Base-by-base conservation (phyloP, 345 rosid genomes). In the Pistacia integerrima region DNA sequence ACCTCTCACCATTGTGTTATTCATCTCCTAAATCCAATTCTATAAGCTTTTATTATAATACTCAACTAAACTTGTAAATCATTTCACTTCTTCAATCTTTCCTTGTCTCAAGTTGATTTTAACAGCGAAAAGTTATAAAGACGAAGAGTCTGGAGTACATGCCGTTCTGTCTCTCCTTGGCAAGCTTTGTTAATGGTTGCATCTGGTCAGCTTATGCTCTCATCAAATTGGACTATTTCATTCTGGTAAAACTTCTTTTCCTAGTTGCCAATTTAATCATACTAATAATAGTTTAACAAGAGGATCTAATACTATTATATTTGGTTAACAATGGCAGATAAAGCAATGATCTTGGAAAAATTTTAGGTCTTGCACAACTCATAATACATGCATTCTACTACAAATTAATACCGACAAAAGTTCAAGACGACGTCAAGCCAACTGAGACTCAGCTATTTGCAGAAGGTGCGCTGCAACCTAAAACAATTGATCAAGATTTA, bases 361-460 rank as follows among this genome's bases (percentile, higher is more conserved):
- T 87, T 0, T n/a, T 57, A 6, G 86, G 86, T 8, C n/a, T 35
- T 2, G 11, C 36, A 3, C 88, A 82, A 48, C 82, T 85, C 38
- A 36, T 82, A 17, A 64, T 82, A 13, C 85, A 84, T 41, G 83
- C 48, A 5, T 25, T 25, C 30, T 84, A 85, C 81, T 77, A 36
- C 49, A 78, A 17, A 6, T 25, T 69, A 11, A 76, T 81, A 0
- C 82, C 83, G 0, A 35, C 64, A 1, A 28, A 71, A 7, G 75
- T 49, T 7, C 76, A 36, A 1, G 67, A 55, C 2, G 73, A 1
- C 25, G 25, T 25, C 5, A 88, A 85, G 84, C 73, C 76, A 33
- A 55, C 87, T 11, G 89, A 82, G 67, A 75, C 87, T 72, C 89
- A 90, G 76, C 78, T 87, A 46, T 30, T 86, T 1, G 65, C 70